Base-by-base conservation (phyloP, 2,329 filamentous ascomycete species). In the Penicillium sp. region DNA sequence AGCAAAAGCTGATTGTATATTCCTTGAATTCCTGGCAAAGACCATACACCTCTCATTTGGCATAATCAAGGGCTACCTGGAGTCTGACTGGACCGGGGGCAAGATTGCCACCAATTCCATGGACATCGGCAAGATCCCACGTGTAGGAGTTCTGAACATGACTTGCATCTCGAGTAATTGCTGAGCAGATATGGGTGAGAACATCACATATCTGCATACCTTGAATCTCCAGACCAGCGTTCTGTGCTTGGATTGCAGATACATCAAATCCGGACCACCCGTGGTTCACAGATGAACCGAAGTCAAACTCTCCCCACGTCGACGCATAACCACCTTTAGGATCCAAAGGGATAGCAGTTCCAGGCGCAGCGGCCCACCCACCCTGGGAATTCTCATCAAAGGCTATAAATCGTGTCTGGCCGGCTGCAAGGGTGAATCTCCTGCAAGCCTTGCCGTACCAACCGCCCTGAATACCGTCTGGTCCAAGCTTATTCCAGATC, bases 271-370 rank as follows among this genome's bases (percentile, higher is more conserved):
- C 70, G 51, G 68, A 70, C 66, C 65, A 69, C 43, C 58, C 66
- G 21, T 52, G 49, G 60, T 73, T 73, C 33, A 50, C 56, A 22
- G 49, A 39, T 44, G 62, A 68, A 35, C 62, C 64, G 43, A 73
- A 71, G 58, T 72, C 70, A 52, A 73, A 72, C 52, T 73, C 71
- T 33, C 69, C 70, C 68, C 68, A 73, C 39, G 71, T 73, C 51
- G 58, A 60, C 24, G 68, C 60, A 29, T 68, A 72, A 7, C 59
- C 65, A 50, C 71, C 71, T 24, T 53, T 43, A 56, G 64, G 60
- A 57, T 65, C 63, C 19, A 52, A 70, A 43, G 71, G 68, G 16
- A 72, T 56, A 16, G 49, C 45, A 24, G 57, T 57, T 33, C 61
- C 63, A 13, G 52, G 11, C 2, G 67, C 65, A 7, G 72, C 71